A percentile compares a stretch with the other conserved stretches of the same genome.
Conservation (phyloP, 768 basidiomycete species). For the Hypsizygus marmoreus region DNA sequence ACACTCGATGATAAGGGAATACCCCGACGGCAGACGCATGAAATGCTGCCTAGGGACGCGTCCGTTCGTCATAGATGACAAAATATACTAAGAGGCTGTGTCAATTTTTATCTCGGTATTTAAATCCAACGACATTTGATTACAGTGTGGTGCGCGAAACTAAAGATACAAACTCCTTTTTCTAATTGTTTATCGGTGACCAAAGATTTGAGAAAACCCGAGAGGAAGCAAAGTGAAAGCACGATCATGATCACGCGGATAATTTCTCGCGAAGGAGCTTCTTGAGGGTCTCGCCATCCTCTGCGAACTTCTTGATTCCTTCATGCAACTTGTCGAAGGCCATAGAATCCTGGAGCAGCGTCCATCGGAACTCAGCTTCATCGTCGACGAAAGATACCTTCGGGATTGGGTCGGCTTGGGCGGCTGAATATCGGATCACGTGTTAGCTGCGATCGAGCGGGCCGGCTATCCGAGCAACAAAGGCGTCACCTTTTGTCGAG, state of each 20-base stretch:
- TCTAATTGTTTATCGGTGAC: too few species aligned
- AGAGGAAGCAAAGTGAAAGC: too few species aligned
- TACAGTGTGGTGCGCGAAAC: too few species aligned
- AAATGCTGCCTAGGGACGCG: too few species aligned
- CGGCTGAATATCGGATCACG: conserved; percentile 35
- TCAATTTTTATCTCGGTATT: too few species aligned
- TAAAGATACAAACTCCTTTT: too few species aligned
- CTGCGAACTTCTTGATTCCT: conserved; percentile 98
- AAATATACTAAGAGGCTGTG: too few species aligned
- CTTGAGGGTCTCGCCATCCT: conserved; percentile 92
- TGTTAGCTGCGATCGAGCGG: conserved; percentile 5
- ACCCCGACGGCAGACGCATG: too few species aligned
- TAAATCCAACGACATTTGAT: too few species aligned
- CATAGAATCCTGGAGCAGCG: conserved; percentile 90
- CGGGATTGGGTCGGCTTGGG: conserved; percentile 58
- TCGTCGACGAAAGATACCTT: conserved; percentile 90
- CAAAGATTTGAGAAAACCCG: too few species aligned
- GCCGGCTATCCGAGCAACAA: conserved; percentile 3
- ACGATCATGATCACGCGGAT: conserved; percentile 49
- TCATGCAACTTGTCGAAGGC: conserved; percentile 99
- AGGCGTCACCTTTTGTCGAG: conserved; percentile 53
- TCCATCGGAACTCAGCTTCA: conserved; percentile 96
- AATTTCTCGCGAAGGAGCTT: conserved; percentile 72
- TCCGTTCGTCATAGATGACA: too few species aligned
- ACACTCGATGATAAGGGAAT: too few species aligned